Base-by-base conservation (phyloP, 768 basidiomycete species). In the Candolleomyces eurysporus region DNA sequence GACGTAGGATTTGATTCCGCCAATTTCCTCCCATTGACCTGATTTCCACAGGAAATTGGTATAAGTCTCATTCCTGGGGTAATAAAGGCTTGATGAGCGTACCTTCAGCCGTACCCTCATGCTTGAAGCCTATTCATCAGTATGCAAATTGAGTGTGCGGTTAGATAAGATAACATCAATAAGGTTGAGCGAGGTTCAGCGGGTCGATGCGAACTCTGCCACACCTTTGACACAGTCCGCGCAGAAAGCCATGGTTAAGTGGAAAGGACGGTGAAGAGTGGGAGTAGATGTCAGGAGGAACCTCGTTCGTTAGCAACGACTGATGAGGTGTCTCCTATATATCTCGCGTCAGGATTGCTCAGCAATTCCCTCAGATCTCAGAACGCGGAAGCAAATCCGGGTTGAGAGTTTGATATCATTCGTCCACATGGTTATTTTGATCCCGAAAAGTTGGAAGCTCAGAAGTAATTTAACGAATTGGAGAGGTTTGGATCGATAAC, bases 151-250 rank as follows among this genome's bases (percentile, higher is more conserved):
- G 26, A 26, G 26, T 26, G 26, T 26, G 26, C 26, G 26, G 26
- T 54, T 31, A 21, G 56, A 31, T 31, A 19, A 30, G 57, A 45
- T 43, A 30, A 17, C 4, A 6, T 46, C 60, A 4, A 49, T 11
- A 3, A 31, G 11, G 48, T 49, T 22, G 48, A 22, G 21, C 48
- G 21, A 9, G 21, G 14, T 22, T 19, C 13, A 45, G 4, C 1
- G 13, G 19, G 49, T 14, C 16, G 17, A 51, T 7, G 8, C 36
- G 36, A 36, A 11, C 36, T 36, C 36, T 7, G 36, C 4, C 72
- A 48, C 57, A 84, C 87, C 85, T 69, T 76, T 76, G 57, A 86
- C 62, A 60, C 87, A 89, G 65, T 87, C 69, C 62, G 78, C 73
- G 72, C 85, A 76, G 51, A 75, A 62, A 62, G 73, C 74, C 75